Evolutionary conservation across 352 stramenopile genomes (phyloP).

Genomic region (Phytophthora syringae): DNA sequence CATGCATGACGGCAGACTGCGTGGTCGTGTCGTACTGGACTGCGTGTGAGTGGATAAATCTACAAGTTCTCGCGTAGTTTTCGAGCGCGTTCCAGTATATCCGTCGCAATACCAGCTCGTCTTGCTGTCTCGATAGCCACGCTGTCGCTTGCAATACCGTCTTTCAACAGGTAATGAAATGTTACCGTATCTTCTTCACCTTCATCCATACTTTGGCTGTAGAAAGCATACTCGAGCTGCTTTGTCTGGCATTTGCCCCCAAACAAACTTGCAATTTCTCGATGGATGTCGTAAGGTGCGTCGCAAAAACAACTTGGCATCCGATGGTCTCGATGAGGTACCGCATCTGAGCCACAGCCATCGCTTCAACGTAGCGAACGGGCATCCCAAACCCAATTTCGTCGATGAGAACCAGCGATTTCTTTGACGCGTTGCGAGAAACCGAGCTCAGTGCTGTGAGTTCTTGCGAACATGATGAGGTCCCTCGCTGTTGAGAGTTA

Average conservation of each 20-base stretch:
- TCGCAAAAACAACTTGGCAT: constrained; percentile 48
- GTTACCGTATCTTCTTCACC: constrained; percentile 12
- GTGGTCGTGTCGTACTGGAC: constrained; percentile 48
- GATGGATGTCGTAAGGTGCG: constrained; percentile 39
- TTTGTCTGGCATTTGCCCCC: constrained; percentile 29
- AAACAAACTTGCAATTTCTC: constrained; percentile 22
- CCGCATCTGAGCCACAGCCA: constrained; percentile 35
- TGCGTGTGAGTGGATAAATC: constrained; percentile 37
- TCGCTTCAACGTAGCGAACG: constrained; percentile 26
- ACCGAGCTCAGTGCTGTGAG: constrained; percentile 39
- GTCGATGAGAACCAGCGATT: constrained; percentile 52
- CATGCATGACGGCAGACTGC: constrained; percentile 38
- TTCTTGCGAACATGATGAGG: constrained; percentile 13
- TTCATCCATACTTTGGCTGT: not conserved
- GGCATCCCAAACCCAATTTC: constrained; percentile 54
- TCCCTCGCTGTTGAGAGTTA: constrained; percentile 6
- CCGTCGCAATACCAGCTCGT: constrained; percentile 25
- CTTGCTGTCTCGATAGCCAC: constrained; percentile 37
- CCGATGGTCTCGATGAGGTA: constrained; percentile 35
- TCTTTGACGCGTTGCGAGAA: constrained; percentile 28
- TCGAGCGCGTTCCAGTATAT: constrained; percentile 26
- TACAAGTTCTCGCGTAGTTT: constrained; percentile 9
- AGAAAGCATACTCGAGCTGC: constrained; percentile 34
- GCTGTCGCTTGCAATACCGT: constrained; percentile 43
- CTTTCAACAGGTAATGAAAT: constrained; percentile 39